These are phyloP conservation scores for Thecaphora thlaspeos DNA, from an alignment of 1,284 basidiomycete genomes.

Conservation along the genomic window DNA sequence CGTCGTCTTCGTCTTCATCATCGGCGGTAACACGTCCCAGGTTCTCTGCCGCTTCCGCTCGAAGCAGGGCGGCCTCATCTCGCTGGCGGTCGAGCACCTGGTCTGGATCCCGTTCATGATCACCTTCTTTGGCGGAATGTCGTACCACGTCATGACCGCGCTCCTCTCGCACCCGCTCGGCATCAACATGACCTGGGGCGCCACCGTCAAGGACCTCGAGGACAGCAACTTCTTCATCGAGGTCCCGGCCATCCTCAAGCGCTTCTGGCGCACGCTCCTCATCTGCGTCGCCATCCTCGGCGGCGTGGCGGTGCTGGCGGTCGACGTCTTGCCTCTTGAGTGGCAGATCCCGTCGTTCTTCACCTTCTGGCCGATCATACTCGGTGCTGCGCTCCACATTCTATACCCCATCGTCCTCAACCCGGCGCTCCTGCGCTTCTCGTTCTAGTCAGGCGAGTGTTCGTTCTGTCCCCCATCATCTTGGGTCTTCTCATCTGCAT, in stretches of 20 bases:
- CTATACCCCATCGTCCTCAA: constrained; percentile 41
- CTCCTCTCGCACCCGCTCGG: constrained; percentile 78
- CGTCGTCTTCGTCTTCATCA: constrained; percentile 73
- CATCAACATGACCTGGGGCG: constrained; percentile 75
- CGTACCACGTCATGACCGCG: constrained; percentile 65
- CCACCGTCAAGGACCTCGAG: constrained; percentile 41
- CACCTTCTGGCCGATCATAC: constrained; percentile 19
- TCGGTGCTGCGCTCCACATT: constrained; percentile 15
- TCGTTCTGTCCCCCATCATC: too few relatives aligned
- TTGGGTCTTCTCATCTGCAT: neutral
- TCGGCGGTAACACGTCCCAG: constrained; percentile 70
- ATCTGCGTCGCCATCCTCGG: constrained; percentile 62
- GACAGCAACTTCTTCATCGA: constrained; percentile 76
- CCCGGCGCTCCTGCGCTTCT: constrained; percentile 39
- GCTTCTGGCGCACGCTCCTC: constrained; percentile 29
- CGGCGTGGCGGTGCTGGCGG: constrained; percentile 65
- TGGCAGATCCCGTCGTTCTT: constrained; percentile 62
- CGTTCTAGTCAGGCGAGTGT: too few relatives aligned
- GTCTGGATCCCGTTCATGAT: constrained; percentile 70
- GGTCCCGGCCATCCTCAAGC: constrained; percentile 68
- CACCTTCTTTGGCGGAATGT: constrained; percentile 27
- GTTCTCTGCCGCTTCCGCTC: constrained; percentile 74
- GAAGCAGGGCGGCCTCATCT: constrained; percentile 65
- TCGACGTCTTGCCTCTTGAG: constrained; percentile 63
- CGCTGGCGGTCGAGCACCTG: constrained; percentile 67